Conservation (phyloP, 1,139 yeast genomes). For the Geotrichum phurueaensis region DNA sequence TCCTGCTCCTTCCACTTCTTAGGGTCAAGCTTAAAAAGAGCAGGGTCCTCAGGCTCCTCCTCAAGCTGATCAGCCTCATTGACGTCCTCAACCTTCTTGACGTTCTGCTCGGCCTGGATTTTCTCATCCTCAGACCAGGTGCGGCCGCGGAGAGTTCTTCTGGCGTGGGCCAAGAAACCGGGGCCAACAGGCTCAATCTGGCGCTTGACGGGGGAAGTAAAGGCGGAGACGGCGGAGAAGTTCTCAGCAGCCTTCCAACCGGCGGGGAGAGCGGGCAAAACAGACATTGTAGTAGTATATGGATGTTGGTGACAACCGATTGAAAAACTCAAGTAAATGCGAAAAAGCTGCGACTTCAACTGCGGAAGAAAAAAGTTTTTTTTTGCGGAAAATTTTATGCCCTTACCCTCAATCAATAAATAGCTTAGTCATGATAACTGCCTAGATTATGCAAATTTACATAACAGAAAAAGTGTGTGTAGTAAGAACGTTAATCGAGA, state of each 20-base stretch:
- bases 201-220: conserved; percentile 69
- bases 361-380: background rate
- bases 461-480: too few species aligned
- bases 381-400: too few species aligned
- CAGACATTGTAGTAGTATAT: background rate
- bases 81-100: conserved; percentile 61
- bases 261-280: conserved; percentile 28
- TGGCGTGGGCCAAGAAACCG: conserved; percentile 91
- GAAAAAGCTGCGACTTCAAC: too few species aligned
- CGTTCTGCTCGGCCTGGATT: conserved; percentile 87
- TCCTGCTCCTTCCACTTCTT: conserved; percentile 98
- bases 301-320: background rate
- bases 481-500: too few species aligned
- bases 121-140: conserved; percentile 97
- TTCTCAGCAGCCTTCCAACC: conserved; percentile 31
- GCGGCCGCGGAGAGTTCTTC: conserved; percentile 93
- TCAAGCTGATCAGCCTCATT: conserved; percentile 71
- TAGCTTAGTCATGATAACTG: too few species aligned
- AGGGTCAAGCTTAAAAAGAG: conserved; percentile 81
- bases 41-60: conserved; percentile 64
- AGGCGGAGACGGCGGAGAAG: conserved; percentile 33
- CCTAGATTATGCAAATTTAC: too few species aligned
- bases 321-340: background rate
- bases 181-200: conserved; percentile 97
- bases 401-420: too few species aligned